phyloP scores from a whole-genome alignment of 352 stramenopile species.

The Pythium oligandrum region DNA sequence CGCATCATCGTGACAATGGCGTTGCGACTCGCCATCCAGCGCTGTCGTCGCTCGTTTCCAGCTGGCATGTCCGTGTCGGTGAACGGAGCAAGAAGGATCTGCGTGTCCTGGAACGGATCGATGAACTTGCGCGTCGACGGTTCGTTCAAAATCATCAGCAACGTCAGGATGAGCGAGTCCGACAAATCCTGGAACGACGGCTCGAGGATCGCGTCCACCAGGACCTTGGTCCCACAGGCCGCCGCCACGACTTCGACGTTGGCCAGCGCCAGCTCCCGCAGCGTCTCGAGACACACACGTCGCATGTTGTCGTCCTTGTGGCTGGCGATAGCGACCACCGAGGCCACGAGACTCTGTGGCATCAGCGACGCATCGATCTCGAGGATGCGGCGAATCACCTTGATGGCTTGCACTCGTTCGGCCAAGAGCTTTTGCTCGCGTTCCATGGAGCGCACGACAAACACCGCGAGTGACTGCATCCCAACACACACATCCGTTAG shows the following conservation, averaged over 20 bases:
- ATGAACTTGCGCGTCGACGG: constrained; percentile 82
- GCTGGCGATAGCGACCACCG: constrained; percentile 76
- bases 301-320: constrained; percentile 90
- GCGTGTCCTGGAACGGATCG: constrained; percentile 84
- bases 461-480: constrained; percentile 62
- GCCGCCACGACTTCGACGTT: constrained; percentile 83
- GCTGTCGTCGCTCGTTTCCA: constrained; percentile 78
- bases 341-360: constrained; percentile 77
- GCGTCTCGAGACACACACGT: constrained; percentile 79
- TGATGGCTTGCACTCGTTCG: constrained; percentile 84
- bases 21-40: constrained; percentile 88
- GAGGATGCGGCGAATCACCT: constrained; percentile 79
- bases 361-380: constrained; percentile 84
- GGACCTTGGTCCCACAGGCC: constrained; percentile 75
- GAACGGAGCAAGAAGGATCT: constrained; percentile 83
- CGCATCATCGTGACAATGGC: constrained; percentile 89
- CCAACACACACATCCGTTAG: constrained; percentile 1
- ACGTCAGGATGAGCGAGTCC: constrained; percentile 79
- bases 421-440: constrained; percentile 83
- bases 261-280: constrained; percentile 73
- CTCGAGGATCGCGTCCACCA: constrained; percentile 86
- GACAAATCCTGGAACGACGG: constrained; percentile 84
- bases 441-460: constrained; percentile 80
- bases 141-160: constrained; percentile 84
- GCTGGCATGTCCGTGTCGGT: constrained; percentile 84